Base-by-base conservation (phyloP, 805 yeast genomes). In the Ogataea nakhonphanomensis region DNA sequence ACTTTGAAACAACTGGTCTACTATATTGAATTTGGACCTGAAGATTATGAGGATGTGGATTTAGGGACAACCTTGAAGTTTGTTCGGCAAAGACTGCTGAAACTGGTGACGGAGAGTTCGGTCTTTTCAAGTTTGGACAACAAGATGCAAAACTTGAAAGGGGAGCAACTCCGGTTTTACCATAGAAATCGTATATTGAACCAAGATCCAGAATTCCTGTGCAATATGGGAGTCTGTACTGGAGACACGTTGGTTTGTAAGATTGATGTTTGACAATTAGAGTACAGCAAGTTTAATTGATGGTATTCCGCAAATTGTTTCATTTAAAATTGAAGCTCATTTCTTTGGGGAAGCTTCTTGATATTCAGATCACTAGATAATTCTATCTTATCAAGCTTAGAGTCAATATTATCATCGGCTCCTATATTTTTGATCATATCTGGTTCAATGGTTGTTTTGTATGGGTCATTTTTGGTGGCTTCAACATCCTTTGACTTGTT, bases 11-110 rank as follows among this genome's bases (percentile, higher is more conserved):
- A 32, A 17, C 73, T 83, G 24, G 67, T 66, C 20, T 85, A 80
- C 56, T 84, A 84, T 58, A 71, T 84, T 49, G 95, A 85, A 56
- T 86, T 86, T 60, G 77, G 85, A 23, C 93, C 95, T 0, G 90
- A 82, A 50, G 95, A 86, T 52, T 85, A 78, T 55, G 78, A 77
- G 45, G 76, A 84, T 41, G 82, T 80, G 5, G 90, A 78, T 44
- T 72, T 69, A 36, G 95, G 95, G 1, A 78, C 90, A 8, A 75
- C 81, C 13, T 69, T 90, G 25, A 72, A 67, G 12, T 78, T 81
- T 47, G 67, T 88, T 40, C 72, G 88, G 46, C 49, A 59, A 1
- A 82, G 79, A 55, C 62, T 81, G 3, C 71, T 79, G 25, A 63
- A 69, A 29, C 67, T 84, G 45, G 74, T 83, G 50, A 69, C 71